Evolutionary conservation across 75 land plant species (phyloP).

Genomic region (Cupressus sempervirens): DNA sequence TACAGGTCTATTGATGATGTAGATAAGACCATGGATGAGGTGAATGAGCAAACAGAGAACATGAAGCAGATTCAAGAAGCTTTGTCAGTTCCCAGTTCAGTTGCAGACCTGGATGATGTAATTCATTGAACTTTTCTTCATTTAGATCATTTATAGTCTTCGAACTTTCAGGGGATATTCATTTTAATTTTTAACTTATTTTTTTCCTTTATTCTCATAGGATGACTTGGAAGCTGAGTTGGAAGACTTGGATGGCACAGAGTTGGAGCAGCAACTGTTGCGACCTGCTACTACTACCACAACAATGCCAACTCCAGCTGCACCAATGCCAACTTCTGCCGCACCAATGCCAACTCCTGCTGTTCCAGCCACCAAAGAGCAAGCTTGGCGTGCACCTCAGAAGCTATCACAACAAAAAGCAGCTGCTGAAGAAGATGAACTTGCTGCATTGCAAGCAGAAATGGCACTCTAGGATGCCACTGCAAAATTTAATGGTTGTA

Average conservation of each 20-base stretch:
- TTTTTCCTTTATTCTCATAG: conserved; percentile 4
- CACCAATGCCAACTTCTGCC: background rate
- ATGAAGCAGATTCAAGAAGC: conserved; percentile 24
- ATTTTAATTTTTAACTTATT: background rate
- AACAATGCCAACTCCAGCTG: background rate
- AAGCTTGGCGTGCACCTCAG: conserved; percentile 4
- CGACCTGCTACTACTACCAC: conserved; percentile 8
- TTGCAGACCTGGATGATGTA: conserved; percentile 12
- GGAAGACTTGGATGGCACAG: conserved; percentile 19
- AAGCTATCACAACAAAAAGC: background rate
- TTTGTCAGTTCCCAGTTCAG: conserved; percentile 8
- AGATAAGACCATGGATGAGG: conserved; percentile 28
- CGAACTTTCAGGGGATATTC: background rate
- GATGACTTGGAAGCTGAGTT: conserved; percentile 22
- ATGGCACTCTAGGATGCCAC: conserved; percentile 17
- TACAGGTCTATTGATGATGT: conserved; percentile 23
- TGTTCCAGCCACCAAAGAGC: background rate
- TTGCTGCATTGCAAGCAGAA: conserved; percentile 21
- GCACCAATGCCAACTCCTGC: background rate
- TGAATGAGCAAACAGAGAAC: conserved; percentile 22
- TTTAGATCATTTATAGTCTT: background rate
- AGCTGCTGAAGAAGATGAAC: conserved; percentile 19
- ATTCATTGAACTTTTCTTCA: background rate
- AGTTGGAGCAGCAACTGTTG: conserved; percentile 17
- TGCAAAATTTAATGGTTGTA: background rate